These are phyloP conservation scores for Epichloe sp. DNA, from an alignment of 2,329 filamentous ascomycete genomes.

Conservation along the genomic window DNA sequence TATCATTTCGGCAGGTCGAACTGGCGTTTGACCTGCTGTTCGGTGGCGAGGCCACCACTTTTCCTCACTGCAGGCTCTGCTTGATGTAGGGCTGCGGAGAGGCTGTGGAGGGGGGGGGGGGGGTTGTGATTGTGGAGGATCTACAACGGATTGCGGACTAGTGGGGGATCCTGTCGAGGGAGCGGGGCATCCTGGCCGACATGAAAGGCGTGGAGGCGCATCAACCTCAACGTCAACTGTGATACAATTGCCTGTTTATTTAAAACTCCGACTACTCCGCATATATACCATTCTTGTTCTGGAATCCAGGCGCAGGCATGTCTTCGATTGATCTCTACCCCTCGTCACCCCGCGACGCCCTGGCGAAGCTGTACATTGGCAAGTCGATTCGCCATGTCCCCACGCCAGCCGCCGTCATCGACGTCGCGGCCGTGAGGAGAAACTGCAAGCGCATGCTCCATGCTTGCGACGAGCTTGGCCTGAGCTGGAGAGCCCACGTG, in stretches of 20 bases:
- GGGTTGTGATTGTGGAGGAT: too few relatives aligned
- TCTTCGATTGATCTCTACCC: slow-evolving; percentile 12
- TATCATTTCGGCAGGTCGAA: too few relatives aligned
- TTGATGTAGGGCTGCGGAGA: slow-evolving; percentile 36
- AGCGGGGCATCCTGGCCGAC: too few relatives aligned
- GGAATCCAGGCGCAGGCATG: slow-evolving; percentile 5
- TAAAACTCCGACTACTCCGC: too few relatives aligned
- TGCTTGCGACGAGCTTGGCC: slow-evolving; percentile 41
- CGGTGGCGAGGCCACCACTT: slow-evolving; percentile 17
- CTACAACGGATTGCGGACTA: too few relatives aligned
- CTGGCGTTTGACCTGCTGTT: not conserved
- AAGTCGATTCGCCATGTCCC: slow-evolving; percentile 45
- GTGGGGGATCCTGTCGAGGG: too few relatives aligned
- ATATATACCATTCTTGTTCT: not conserved
- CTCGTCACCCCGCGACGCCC: slow-evolving; percentile 11
- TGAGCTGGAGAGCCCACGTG: slow-evolving; percentile 64
- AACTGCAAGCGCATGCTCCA: slow-evolving; percentile 64
- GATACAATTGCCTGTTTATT: too few relatives aligned
- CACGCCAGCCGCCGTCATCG: slow-evolving; percentile 55
- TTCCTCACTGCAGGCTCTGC: slow-evolving; percentile 41
- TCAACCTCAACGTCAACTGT: too few relatives aligned
- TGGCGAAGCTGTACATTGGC: slow-evolving; percentile 31
- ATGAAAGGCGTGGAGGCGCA: not conserved
- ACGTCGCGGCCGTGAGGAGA: slow-evolving; percentile 48
- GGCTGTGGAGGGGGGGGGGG: not conserved